A percentile compares a stretch with the other conserved stretches of the same genome.
Conservation (phyloP, 2,329 filamentous ascomycete genomes). For the Graphilbum sp. region DNA sequence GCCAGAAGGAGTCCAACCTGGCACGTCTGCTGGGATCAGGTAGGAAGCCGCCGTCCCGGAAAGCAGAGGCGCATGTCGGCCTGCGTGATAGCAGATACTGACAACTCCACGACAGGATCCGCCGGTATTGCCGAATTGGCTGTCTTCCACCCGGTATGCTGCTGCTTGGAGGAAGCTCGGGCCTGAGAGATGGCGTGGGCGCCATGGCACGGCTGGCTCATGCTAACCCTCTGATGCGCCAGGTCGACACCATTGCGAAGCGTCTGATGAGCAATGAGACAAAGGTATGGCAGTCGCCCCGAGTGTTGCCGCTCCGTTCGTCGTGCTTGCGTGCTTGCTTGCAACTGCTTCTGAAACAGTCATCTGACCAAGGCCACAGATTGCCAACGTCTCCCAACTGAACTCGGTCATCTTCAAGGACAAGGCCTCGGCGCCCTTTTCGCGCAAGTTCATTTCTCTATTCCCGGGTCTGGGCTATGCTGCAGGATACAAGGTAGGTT, state of each 20-base stretch:
- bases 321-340: neutral
- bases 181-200: too few relatives aligned
- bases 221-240: conserved; percentile 12
- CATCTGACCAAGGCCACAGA: conserved; percentile 19
- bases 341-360: too few relatives aligned
- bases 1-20: conserved; percentile 70
- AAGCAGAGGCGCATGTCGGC: too few relatives aligned
- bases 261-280: conserved; percentile 97
- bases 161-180: too few relatives aligned
- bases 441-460: conserved; percentile 77
- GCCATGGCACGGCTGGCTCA: too few relatives aligned
- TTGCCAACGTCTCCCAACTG: conserved; percentile 45
- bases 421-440: conserved; percentile 53
- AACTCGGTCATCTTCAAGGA: conserved; percentile 93
- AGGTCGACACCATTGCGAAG: conserved; percentile 98
- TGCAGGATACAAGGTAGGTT: conserved; percentile 70
- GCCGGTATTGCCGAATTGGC: conserved; percentile 87
- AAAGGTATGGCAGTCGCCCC: conserved; percentile 30
- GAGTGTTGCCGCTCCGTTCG: neutral
- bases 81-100: conserved; percentile 5
- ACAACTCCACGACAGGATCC: conserved; percentile 41
- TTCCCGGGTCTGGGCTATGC: conserved; percentile 97
- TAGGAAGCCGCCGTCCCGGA: too few relatives aligned
- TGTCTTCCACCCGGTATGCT: conserved; percentile 73
- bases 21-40: conserved; percentile 86